Evolutionary conservation across 768 basidiomycete species (phyloP).

Genomic region (Boletales sp.): DNA sequence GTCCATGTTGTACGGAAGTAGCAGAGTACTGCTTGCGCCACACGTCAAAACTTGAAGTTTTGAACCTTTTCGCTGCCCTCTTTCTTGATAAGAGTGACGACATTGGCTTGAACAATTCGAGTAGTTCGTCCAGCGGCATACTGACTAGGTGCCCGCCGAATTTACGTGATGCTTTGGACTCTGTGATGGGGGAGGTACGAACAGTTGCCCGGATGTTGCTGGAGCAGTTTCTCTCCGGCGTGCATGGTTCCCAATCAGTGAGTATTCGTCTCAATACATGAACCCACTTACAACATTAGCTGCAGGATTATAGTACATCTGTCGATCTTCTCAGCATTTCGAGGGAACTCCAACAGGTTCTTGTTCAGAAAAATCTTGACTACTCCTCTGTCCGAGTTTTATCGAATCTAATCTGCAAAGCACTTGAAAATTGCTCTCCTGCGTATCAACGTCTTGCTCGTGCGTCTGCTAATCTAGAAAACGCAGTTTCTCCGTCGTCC

Average conservation of each 20-base stretch:
- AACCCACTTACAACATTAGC: background rate
- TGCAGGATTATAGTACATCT: slow-evolving; percentile 34
- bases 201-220: slow-evolving; percentile 16
- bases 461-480: slow-evolving; percentile 40
- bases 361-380: slow-evolving; percentile 44
- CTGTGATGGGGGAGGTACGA: slow-evolving; percentile 20
- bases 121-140: background rate
- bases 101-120: background rate
- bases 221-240: slow-evolving; percentile 16
- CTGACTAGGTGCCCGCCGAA: slow-evolving; percentile 8
- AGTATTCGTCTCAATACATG: slow-evolving; percentile 5
- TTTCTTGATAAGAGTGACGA: slow-evolving; percentile 34
- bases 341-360: slow-evolving; percentile 42
- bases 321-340: slow-evolving; percentile 37
- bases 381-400: slow-evolving; percentile 65
- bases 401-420: slow-evolving; percentile 47
- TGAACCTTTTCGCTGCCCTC: slow-evolving; percentile 41
- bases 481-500: slow-evolving; percentile 54
- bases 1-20: slow-evolving; percentile 24
- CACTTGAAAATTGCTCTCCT: slow-evolving; percentile 34
- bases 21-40: slow-evolving; percentile 27
- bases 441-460: slow-evolving; percentile 32
- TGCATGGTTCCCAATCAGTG: slow-evolving; percentile 17
- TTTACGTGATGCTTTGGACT: slow-evolving; percentile 19
- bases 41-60: slow-evolving; percentile 36